Conservation (phyloP, 768 basidiomycete genomes). For the Suillus clintonianus region DNA sequence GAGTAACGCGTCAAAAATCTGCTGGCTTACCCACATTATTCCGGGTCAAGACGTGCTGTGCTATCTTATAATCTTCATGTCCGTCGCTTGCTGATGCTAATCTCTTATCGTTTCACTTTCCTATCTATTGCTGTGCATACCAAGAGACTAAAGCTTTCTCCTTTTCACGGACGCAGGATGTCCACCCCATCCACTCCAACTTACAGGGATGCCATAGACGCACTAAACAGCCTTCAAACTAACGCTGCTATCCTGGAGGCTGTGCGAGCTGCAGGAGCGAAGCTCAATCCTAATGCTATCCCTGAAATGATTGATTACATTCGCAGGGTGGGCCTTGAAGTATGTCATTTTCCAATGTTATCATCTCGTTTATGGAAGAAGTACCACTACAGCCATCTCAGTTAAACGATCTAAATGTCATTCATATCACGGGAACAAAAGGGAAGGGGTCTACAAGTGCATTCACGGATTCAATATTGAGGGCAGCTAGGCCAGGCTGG, state of each 20-base stretch:
- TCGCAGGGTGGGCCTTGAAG: conserved; percentile 81
- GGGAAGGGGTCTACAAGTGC: conserved; percentile 98
- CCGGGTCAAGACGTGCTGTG: background rate
- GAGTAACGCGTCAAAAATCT: background rate
- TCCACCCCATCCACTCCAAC: conserved; percentile 45
- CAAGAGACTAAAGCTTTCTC: background rate
- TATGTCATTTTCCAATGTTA: conserved; percentile 36
- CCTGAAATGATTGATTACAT: conserved; percentile 92
- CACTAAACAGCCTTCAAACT: conserved; percentile 81
- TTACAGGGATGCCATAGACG: conserved; percentile 73
- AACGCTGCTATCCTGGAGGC: conserved; percentile 94
- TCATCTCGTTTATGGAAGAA: conserved; percentile 14
- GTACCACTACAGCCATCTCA: conserved; percentile 61
- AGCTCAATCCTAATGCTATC: conserved; percentile 61
- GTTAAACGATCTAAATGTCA: conserved; percentile 85
- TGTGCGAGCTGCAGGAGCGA: conserved; percentile 70
- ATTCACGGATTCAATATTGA: conserved; percentile 84
- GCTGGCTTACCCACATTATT: background rate
- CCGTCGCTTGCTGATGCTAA: conserved; percentile 3
- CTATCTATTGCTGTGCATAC: conserved; percentile 4
- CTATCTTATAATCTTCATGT: background rate
- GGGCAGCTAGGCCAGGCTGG: conserved; percentile 70
- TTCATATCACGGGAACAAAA: conserved; percentile 97
- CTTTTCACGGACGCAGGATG: conserved; percentile 44
- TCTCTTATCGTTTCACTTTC: conserved; percentile 6